These are phyloP conservation scores for Deinandra increscens DNA, from an alignment of 129 eudicot genomes.

Conservation along the genomic window DNA sequence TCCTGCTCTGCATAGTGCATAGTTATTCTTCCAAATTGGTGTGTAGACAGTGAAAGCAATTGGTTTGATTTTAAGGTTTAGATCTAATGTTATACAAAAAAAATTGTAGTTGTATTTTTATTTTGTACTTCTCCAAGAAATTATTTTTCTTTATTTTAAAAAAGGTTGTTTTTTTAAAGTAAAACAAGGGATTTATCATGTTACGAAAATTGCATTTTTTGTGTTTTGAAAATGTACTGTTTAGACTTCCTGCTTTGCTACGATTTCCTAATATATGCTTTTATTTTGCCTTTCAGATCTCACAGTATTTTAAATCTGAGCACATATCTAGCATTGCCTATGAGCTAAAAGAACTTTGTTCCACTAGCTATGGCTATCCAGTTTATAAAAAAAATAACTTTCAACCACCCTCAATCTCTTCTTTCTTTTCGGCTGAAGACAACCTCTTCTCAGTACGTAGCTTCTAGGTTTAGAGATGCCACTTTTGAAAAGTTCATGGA, in stretches of 20 bases:
- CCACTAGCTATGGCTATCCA: slow-evolving; percentile 33
- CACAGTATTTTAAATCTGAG: not conserved
- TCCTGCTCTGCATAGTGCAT: too few relatives aligned
- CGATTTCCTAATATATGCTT: not conserved
- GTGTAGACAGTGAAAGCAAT: not conserved
- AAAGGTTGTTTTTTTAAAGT: not conserved
- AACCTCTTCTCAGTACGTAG: slow-evolving; percentile 72
- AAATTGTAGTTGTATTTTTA: not conserved
- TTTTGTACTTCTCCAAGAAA: not conserved
- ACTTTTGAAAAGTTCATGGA: slow-evolving; percentile 85
- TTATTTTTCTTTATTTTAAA: too few relatives aligned
- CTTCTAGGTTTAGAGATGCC: slow-evolving; percentile 79
- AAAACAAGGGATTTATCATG: not conserved
- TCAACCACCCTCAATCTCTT: slow-evolving; percentile 22
- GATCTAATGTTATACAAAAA: not conserved
- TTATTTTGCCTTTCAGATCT: slow-evolving; percentile 19
- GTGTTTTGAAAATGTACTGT: not conserved
- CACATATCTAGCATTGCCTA: not conserved
- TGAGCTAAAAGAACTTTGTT: not conserved
- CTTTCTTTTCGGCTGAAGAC: slow-evolving; percentile 47
- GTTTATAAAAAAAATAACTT: slow-evolving; percentile 31
- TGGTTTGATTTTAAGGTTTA: not conserved
- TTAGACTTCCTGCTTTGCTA: not conserved
- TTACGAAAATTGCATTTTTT: not conserved
- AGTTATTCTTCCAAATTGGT: too few relatives aligned